These are phyloP conservation scores for Polyporus tsugae DNA, from an alignment of 1,284 basidiomycete genomes.

Conservation along the genomic window DNA sequence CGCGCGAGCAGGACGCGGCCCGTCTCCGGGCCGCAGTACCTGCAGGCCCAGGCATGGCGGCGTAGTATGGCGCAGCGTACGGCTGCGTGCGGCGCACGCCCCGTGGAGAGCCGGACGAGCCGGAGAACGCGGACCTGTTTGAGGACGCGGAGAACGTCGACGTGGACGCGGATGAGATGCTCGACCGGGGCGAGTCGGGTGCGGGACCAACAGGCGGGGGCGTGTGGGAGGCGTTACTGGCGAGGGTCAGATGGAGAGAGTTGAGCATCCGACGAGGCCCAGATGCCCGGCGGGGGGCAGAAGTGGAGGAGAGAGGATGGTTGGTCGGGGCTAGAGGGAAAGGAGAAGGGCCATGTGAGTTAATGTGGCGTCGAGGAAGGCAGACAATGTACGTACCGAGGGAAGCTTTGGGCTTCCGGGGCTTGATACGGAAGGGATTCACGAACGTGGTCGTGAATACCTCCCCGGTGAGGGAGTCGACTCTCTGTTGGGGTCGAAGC, in stretches of 20 bases:
- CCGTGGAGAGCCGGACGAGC: constrained; percentile 19
- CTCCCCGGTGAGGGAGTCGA: constrained; percentile 23
- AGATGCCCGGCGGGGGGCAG: constrained; percentile 15
- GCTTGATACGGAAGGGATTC: constrained; percentile 33
- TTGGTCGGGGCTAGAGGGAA: constrained; percentile 13
- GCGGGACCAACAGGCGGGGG: not conserved
- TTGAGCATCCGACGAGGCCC: constrained; percentile 24
- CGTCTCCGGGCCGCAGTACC: constrained; percentile 4
- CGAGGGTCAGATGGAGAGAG: constrained; percentile 20
- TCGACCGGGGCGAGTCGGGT: constrained; percentile 29
- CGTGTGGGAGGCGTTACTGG: constrained; percentile 3
- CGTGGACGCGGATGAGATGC: constrained; percentile 26
- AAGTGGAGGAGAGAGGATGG: constrained; percentile 8
- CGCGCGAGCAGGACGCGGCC: constrained; percentile 23
- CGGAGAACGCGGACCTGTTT: constrained; percentile 21
- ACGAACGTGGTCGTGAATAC: constrained; percentile 34
- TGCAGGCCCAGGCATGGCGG: constrained; percentile 40
- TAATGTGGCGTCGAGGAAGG: constrained; percentile 1
- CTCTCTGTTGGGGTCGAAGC: constrained; percentile 15
- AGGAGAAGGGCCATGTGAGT: not conserved
- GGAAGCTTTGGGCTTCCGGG: constrained; percentile 29
- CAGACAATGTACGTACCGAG: constrained; percentile 19
- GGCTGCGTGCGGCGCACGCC: constrained; percentile 49
- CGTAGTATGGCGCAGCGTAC: constrained; percentile 52
- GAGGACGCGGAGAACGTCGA: constrained; percentile 27